Evolutionary conservation across 2,329 filamentous ascomycete genomes (phyloP).

Genomic region (Dactylella cylindrospora): DNA sequence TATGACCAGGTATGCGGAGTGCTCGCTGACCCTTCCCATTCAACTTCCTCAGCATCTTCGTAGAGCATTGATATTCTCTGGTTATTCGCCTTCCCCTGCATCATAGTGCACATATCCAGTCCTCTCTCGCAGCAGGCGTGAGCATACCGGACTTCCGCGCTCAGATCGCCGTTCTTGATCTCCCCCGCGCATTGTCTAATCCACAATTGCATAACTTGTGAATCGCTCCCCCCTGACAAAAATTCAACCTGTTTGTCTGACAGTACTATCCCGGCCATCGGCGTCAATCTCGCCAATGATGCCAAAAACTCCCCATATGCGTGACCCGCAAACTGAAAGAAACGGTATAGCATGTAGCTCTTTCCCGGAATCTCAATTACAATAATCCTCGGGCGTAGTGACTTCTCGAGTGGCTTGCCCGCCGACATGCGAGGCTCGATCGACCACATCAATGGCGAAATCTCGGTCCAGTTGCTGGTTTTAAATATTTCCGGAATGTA

Average conservation of each 20-base stretch:
- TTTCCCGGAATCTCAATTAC: slow-evolving; percentile 10
- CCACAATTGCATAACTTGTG: background rate
- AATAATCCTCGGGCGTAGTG: slow-evolving; percentile 7
- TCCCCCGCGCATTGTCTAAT: background rate
- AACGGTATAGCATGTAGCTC: slow-evolving; percentile 13
- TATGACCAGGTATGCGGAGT: slow-evolving; percentile 7
- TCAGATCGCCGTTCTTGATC: slow-evolving; percentile 3
- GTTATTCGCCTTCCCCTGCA: no score
- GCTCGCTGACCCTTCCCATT: no score
- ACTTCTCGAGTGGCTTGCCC: background rate
- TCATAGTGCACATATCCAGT: slow-evolving; percentile 13
- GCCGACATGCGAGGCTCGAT: background rate
- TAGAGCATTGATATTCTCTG: no score
- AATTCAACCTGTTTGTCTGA: background rate
- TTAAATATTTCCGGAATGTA: slow-evolving; percentile 27
- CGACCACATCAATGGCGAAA: slow-evolving; percentile 19
- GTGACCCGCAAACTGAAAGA: slow-evolving; percentile 1
- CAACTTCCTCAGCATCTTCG: no score
- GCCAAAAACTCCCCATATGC: background rate
- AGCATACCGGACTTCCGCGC: slow-evolving; percentile 22
- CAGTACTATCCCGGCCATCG: background rate
- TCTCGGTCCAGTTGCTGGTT: background rate
- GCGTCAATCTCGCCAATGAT: background rate
- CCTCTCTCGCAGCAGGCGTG: slow-evolving; percentile 14
- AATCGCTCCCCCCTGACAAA: background rate